A percentile compares a stretch with the other conserved stretches of the same genome.
Evolutionary conservation across 345 rosid species (phyloP).

Genomic region (Bruguiera parviflora): DNA sequence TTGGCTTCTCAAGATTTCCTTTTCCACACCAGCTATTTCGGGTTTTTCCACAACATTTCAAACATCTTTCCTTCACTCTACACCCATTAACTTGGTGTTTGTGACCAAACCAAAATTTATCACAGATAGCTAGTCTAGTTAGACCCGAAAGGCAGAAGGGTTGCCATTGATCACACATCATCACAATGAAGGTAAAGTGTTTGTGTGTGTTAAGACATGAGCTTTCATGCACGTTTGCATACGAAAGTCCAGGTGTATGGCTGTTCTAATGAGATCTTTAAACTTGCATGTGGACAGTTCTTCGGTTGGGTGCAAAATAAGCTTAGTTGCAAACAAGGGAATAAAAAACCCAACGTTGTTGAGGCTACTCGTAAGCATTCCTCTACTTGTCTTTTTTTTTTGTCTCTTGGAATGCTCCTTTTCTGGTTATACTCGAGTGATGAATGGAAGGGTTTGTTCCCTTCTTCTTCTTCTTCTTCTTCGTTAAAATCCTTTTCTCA

Average conservation of each 20-base stretch:
- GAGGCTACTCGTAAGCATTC: constrained; percentile 60
- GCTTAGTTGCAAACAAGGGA: constrained; percentile 59
- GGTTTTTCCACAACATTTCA: background rate
- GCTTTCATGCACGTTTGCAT: background rate
- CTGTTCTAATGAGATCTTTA: background rate
- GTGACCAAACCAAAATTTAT: background rate
- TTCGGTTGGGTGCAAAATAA: constrained; percentile 90
- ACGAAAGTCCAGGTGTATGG: background rate
- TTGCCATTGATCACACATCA: background rate
- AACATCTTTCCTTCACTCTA: background rate
- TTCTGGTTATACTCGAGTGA: too few species aligned
- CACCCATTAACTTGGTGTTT: background rate
- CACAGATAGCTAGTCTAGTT: too few species aligned
- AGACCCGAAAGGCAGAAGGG: background rate
- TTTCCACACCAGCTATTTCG: background rate
- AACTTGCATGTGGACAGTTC: constrained; percentile 41
- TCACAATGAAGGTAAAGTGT: constrained; percentile 45
- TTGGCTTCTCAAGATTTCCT: constrained; percentile 28
- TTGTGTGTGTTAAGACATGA: background rate
- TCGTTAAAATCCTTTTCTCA: too few species aligned
- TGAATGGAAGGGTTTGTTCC: too few species aligned
- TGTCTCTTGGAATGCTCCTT: background rate
- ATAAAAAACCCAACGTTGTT: constrained; percentile 36
- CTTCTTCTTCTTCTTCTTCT: too few species aligned
- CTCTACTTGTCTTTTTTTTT: background rate